phyloP scores from a whole-genome alignment of 768 basidiomycete species.

The Phaeotremella skinneri region DNA sequence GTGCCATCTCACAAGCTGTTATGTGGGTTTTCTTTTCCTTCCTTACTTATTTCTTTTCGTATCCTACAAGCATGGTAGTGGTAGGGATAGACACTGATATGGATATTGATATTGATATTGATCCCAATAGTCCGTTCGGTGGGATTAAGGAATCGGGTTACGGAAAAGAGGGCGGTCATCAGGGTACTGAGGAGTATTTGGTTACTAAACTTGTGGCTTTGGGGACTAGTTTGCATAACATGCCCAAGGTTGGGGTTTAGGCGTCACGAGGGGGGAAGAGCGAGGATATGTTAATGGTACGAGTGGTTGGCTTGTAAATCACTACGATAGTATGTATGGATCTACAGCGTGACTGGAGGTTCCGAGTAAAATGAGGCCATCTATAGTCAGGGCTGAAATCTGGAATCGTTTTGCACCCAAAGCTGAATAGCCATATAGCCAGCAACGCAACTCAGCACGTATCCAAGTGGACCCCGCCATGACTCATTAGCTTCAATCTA shows the following conservation, averaged over 20 bases:
- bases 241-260: conserved; percentile 1
- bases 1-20: conserved; percentile 44
- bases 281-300: not conserved
- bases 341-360: no score
- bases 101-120: not conserved
- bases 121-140: conserved; percentile 26
- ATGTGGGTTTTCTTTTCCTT: conserved; percentile 31
- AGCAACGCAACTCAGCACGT: no score
- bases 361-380: no score
- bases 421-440: no score
- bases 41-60: not conserved
- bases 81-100: not conserved
- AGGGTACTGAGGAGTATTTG: conserved; percentile 78
- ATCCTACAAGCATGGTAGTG: not conserved
- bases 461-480: no score
- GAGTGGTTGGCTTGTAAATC: no score
- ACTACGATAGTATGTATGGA: no score
- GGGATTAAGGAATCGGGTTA: conserved; percentile 68
- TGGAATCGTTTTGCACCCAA: no score
- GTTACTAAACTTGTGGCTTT: conserved; percentile 37
- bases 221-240: conserved; percentile 23
- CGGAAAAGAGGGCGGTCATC: conserved; percentile 76
- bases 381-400: no score
- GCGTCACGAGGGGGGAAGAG: not conserved
- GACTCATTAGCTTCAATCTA: no score